Evolutionary conservation across 306 rosid species (phyloP).

Genomic region (Dalbergia cultrata): DNA sequence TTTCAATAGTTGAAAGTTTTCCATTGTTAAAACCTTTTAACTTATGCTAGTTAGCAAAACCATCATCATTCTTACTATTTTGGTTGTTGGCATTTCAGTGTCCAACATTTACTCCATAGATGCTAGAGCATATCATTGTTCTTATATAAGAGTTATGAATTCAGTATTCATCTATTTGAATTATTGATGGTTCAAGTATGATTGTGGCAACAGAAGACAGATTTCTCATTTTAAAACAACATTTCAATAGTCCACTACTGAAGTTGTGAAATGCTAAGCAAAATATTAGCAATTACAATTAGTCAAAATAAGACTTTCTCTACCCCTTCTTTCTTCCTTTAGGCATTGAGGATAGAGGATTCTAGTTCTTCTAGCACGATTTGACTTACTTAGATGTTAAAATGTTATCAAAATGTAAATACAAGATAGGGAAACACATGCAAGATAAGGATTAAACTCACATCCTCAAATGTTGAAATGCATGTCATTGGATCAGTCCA

Average conservation of each 20-base stretch:
- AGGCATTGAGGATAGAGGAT: conserved; percentile 6
- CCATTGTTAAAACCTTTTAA: too few species aligned
- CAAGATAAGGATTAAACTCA: conserved; percentile 51
- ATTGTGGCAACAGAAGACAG: not conserved
- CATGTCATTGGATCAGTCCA: conserved; percentile 61
- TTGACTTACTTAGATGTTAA: conserved; percentile 24
- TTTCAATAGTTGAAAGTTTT: too few species aligned
- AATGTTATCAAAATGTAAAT: conserved; percentile 40
- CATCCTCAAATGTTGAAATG: conserved; percentile 62
- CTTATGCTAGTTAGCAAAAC: too few species aligned
- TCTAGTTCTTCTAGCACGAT: not conserved
- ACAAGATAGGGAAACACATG: conserved; percentile 31
- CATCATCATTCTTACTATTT: too few species aligned
- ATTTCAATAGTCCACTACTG: conserved; percentile 1
- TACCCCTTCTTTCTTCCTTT: conserved; percentile 23
- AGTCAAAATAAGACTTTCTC: conserved; percentile 27
- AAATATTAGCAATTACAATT: conserved; percentile 15
- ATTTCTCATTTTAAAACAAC: not conserved
- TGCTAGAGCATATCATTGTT: not conserved
- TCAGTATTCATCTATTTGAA: not conserved
- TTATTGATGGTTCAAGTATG: not conserved
- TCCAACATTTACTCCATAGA: not conserved
- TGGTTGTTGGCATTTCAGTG: too few species aligned
- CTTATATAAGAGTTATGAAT: not conserved
- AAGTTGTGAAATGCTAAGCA: not conserved